These are phyloP conservation scores for Cetradonia linearis DNA, from an alignment of 495 filamentous ascomycete genomes.

Conservation along the genomic window DNA sequence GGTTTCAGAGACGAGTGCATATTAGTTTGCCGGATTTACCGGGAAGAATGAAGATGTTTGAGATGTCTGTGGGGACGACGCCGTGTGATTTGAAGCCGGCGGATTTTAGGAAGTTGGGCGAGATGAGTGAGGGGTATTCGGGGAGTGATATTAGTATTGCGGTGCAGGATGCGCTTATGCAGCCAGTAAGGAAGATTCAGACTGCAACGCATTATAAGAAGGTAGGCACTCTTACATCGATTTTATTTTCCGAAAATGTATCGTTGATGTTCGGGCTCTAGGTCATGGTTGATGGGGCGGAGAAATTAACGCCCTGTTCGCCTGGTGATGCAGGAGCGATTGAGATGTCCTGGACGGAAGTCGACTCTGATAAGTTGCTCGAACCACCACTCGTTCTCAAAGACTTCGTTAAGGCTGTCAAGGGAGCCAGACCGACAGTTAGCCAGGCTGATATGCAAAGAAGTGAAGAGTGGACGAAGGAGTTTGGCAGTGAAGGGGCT, in stretches of 20 bases:
- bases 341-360: constrained; percentile 88
- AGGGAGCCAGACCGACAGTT: constrained; percentile 77
- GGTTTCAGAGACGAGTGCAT: constrained; percentile 93
- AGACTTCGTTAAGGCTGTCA: constrained; percentile 91
- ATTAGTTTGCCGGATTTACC: constrained; percentile 83
- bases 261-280: constrained; percentile 26
- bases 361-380: constrained; percentile 70
- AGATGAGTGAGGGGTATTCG: constrained; percentile 84
- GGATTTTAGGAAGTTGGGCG: constrained; percentile 70
- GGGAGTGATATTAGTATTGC: constrained; percentile 94
- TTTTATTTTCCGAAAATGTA: background rate
- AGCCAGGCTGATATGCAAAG: constrained; percentile 68
- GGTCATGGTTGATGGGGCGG: constrained; percentile 60
- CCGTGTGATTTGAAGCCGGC: constrained; percentile 70
- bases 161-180: constrained; percentile 96
- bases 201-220: constrained; percentile 97
- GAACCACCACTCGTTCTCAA: constrained; percentile 81
- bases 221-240: constrained; percentile 37
- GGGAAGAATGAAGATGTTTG: constrained; percentile 94
- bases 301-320: constrained; percentile 84
- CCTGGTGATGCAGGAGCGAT: constrained; percentile 75
- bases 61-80: constrained; percentile 81
- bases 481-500: constrained; percentile 91
- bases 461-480: constrained; percentile 88
- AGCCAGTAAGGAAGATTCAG: constrained; percentile 94